A percentile compares a stretch with the other conserved stretches of the same genome.
phyloP scores from a whole-genome alignment of 2,329 filamentous ascomycete genomes.

The Fusarium incarnatum region DNA sequence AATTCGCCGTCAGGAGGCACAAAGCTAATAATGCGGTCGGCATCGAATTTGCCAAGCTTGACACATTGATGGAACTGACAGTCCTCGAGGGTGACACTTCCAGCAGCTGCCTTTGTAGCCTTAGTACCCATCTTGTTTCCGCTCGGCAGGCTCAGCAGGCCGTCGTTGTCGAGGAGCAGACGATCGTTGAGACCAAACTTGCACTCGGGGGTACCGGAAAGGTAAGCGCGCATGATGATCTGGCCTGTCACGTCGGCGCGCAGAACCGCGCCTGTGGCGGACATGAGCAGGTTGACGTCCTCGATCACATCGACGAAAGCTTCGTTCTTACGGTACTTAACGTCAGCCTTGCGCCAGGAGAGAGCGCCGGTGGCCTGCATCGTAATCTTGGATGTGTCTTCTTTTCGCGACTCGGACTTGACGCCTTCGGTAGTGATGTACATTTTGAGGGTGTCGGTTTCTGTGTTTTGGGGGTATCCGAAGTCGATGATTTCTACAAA shows the following conservation, averaged over 20 bases:
- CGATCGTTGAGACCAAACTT: conserved; percentile 99
- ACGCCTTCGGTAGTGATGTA: conserved; percentile 99
- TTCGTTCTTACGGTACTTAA: conserved; percentile 99
- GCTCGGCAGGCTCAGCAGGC: conserved; percentile 72
- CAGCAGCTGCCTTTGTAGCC: conserved; percentile 93
- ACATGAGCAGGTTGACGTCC: conserved; percentile 98
- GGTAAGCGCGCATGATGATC: conserved; percentile 98
- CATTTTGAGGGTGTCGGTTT: conserved; percentile 99
- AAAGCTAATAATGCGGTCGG: conserved; percentile 96
- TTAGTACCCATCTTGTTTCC: conserved; percentile 86
- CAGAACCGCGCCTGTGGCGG: conserved; percentile 93
- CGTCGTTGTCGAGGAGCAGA: conserved; percentile 85
- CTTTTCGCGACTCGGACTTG: conserved; percentile 85
- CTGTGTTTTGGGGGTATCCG: conserved; percentile 98
- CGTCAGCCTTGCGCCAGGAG: conserved; percentile 96
- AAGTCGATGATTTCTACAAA: conserved; percentile 95
- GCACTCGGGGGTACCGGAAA: conserved; percentile 96
- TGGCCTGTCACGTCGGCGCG: conserved; percentile 97
- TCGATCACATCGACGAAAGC: conserved; percentile 99
- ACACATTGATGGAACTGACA: conserved; percentile 99
- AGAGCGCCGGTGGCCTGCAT: conserved; percentile 98
- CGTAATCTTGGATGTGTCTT: conserved; percentile 97
- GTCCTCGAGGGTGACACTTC: conserved; percentile 95
- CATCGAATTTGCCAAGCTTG: conserved; percentile 95
- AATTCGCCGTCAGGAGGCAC: conserved; percentile 98